Evolutionary conservation across 192 early-diverging fungal genomes (phyloP).

Genomic region (Rhizoclosmatium sp.): DNA sequence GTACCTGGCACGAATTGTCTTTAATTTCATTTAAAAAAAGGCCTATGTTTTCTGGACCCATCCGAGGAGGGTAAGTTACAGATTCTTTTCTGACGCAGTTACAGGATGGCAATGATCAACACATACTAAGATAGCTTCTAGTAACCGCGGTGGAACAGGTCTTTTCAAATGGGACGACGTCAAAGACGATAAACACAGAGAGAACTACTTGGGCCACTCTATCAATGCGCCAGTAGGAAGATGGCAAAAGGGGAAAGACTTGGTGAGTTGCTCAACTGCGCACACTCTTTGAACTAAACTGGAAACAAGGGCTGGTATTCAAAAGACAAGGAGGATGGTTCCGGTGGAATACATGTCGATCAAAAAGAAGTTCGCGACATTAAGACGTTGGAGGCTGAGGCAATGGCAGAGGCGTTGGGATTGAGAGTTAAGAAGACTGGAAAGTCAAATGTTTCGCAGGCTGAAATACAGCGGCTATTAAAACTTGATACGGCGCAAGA

Average conservation of each 20-base stretch:
- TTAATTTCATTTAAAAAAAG: constrained; percentile 13
- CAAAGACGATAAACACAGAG: constrained; percentile 70
- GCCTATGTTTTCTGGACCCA: constrained; percentile 27
- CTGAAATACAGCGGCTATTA: constrained; percentile 48
- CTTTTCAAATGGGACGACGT: constrained; percentile 57
- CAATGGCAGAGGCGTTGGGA: constrained; percentile 53
- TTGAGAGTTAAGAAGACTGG: constrained; percentile 22
- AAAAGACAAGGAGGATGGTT: constrained; percentile 57
- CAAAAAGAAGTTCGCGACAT: constrained; percentile 45
- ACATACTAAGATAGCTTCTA: neutral
- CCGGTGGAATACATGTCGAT: constrained; percentile 31
- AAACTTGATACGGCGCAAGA: constrained; percentile 34
- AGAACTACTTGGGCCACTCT: constrained; percentile 88
- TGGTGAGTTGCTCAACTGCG: neutral
- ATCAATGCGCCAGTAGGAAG: constrained; percentile 80
- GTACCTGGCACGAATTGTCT: constrained; percentile 23
- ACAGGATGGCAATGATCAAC: neutral
- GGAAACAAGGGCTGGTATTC: constrained; percentile 72
- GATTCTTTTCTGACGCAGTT: neutral
- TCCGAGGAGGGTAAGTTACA: neutral
- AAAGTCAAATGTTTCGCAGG: constrained; percentile 23
- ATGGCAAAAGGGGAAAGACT: constrained; percentile 70
- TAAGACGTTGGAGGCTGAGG: constrained; percentile 46
- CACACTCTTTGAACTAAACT: neutral
- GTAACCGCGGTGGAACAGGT: constrained; percentile 49